Evolutionary conservation across 352 stramenopile species (phyloP), one percentile per base, ranked within the genome.

Genomic region (Phytopythium oedochilum): DNA sequence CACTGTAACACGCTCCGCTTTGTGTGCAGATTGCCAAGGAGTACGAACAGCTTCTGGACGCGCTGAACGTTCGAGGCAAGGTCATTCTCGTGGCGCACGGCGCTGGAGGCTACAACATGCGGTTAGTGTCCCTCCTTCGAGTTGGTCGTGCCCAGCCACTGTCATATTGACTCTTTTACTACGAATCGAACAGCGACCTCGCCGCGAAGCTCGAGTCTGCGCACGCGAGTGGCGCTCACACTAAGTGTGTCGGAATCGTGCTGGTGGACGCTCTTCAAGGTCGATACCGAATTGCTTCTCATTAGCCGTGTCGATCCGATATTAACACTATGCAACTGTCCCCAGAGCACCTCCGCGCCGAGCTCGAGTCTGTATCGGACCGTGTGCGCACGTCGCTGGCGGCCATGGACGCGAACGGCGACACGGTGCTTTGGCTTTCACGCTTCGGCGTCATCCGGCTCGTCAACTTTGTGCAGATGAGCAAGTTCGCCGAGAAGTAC

Each of bases 81-180:
- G 57, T 93, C 35, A 62, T 93, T 29, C 71, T 93, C 8, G 80
- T 93, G 22, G 83, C 54, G 0, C 83, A 93, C 55, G 83, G 83
- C 47, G 75, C 76, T 9, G 83, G 83, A 18, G 83, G 79, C 36
- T 93, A 93, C 70, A 88, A 89, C 60, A 93, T 93, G 83, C 68
- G 83, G 64, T 80, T 35, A 14, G 46, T 55, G 4, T 20, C 5
- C 29, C 29, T 32, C 29, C 29, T 9, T 32, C 29, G 29, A 32
- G 29, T 9, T 32, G 5, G 29, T 5, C 5, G 9, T 32, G 29
- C 29, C 29, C n/a, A n/a, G n/a, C n/a, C n/a, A n/a, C n/a, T n/a
- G n/a, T n/a, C n/a, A n/a, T n/a, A n/a, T n/a, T n/a, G n/a, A n/a
- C n/a, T n/a, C n/a, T n/a, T n/a, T n/a, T n/a, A n/a, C n/a, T n/a